Conservation (phyloP, 2,329 filamentous ascomycete genomes). For the Rosellinia necatrix region DNA sequence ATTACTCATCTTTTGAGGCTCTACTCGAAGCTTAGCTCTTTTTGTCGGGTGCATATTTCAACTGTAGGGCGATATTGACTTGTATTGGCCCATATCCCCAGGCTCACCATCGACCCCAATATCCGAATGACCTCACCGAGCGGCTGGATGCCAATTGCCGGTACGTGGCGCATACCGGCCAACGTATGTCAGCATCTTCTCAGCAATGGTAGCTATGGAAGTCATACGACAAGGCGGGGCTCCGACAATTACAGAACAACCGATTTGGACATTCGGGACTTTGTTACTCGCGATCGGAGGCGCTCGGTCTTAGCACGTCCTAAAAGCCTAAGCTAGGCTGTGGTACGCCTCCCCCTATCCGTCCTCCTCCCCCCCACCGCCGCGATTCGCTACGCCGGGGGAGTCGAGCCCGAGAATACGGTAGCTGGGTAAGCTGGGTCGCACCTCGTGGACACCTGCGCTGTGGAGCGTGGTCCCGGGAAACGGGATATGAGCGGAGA, state of each 20-base stretch:
- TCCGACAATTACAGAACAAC: too few species aligned
- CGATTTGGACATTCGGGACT: too few species aligned
- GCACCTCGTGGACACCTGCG: constrained; percentile 16
- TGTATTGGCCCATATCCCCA: background rate
- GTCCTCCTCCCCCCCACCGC: background rate
- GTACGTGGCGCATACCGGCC: background rate
- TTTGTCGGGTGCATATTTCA: background rate
- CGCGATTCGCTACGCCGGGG: background rate
- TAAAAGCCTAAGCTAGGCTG: too few species aligned
- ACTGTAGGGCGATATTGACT: background rate
- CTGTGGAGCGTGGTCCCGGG: constrained; percentile 7
- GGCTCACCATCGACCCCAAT: background rate
- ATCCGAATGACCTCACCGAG: background rate
- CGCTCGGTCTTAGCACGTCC: too few species aligned
- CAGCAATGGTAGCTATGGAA: too few species aligned
- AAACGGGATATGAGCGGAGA: constrained; percentile 2
- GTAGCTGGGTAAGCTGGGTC: constrained; percentile 22
- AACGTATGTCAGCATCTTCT: background rate
- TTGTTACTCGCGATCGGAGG: too few species aligned
- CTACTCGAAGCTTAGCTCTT: too few species aligned
- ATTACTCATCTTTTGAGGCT: too few species aligned
- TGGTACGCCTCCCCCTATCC: background rate
- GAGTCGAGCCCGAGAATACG: constrained; percentile 12
- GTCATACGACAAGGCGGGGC: too few species aligned
- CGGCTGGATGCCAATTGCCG: background rate